A percentile compares a stretch with the other conserved stretches of the same genome.
Evolutionary conservation across 208 protist genomes (phyloP).

Genomic region (Leptomonas seymouri): DNA sequence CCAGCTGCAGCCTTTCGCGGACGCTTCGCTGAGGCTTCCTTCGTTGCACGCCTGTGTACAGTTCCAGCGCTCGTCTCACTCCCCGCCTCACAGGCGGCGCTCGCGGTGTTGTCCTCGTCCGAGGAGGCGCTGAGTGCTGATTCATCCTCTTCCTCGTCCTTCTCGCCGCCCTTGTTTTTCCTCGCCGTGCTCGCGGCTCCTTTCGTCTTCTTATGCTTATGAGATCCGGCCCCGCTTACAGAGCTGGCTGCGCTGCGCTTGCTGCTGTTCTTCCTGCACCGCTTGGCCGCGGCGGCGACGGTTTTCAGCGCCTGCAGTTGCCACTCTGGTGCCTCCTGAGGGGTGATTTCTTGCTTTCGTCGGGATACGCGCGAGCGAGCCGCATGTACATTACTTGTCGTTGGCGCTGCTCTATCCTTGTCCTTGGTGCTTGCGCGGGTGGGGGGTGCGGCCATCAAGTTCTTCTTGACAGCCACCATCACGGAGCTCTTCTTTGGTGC

Average conservation of each 20-base stretch:
- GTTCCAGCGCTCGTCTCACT: slow-evolving; percentile 11
- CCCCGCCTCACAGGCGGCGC: not conserved
- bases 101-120: not conserved
- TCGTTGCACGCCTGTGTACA: not conserved
- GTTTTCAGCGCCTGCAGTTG: slow-evolving; percentile 34
- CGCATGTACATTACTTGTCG: not conserved
- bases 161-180: not conserved
- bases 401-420: not conserved
- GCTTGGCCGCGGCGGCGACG: slow-evolving; percentile 17
- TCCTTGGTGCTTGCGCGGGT: not conserved
- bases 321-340: slow-evolving; percentile 37
- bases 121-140: not conserved
- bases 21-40: slow-evolving; percentile 8
- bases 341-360: slow-evolving; percentile 22
- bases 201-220: no score
- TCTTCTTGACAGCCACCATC: slow-evolving; percentile 21
- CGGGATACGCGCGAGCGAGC: slow-evolving; percentile 33
- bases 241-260: not conserved
- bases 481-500: slow-evolving; percentile 21
- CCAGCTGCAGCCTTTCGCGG: not conserved
- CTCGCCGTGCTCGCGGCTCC: not conserved
- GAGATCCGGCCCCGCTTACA: not conserved
- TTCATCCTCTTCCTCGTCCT: not conserved
- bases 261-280: slow-evolving; percentile 3
- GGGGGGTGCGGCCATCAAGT: slow-evolving; percentile 8